Percentiles rank a stretch among this genome's conserved stretches.
Evolutionary conservation across 2,329 filamentous ascomycete species (phyloP).

Genomic region (Decorospora gaudefroyi): DNA sequence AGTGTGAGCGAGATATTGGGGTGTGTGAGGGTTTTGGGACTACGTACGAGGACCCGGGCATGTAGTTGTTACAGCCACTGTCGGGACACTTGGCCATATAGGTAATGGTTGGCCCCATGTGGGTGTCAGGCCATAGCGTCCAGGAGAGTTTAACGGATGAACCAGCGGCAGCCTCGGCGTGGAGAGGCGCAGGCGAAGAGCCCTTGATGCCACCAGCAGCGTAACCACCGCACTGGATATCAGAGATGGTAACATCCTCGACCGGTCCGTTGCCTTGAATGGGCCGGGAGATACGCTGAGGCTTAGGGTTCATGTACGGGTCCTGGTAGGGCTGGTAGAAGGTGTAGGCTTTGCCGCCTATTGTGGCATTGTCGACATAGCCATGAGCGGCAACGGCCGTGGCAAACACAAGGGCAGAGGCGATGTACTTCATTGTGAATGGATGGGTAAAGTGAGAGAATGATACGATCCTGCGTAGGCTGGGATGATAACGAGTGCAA

Average conservation of each 20-base stretch:
- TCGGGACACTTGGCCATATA: conserved; percentile 65
- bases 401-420: conserved; percentile 34
- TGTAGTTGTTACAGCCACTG: conserved; percentile 55
- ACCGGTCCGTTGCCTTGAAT: conserved; percentile 64
- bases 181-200: conserved; percentile 59
- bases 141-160: conserved; percentile 59
- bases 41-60: conserved; percentile 52
- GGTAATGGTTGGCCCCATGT: conserved; percentile 61
- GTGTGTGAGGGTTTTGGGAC: conserved; percentile 10
- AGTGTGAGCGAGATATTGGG: conserved; percentile 13
- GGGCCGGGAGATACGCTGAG: conserved; percentile 60
- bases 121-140: conserved; percentile 57
- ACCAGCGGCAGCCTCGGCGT: conserved; percentile 59
- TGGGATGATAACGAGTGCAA: conserved; percentile 5
- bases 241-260: conserved; percentile 57
- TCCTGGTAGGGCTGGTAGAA: conserved; percentile 47
- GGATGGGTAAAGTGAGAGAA: background rate
- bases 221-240: conserved; percentile 62
- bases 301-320: conserved; percentile 42
- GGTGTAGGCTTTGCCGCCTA: conserved; percentile 37
- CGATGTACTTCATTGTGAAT: conserved; percentile 42
- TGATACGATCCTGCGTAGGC: conserved; percentile 14
- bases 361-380: conserved; percentile 45
- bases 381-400: conserved; percentile 42
- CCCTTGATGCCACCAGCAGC: conserved; percentile 56